These are phyloP conservation scores for Myxozyma geophila DNA, from an alignment of 805 yeast species.

Conservation along the genomic window DNA sequence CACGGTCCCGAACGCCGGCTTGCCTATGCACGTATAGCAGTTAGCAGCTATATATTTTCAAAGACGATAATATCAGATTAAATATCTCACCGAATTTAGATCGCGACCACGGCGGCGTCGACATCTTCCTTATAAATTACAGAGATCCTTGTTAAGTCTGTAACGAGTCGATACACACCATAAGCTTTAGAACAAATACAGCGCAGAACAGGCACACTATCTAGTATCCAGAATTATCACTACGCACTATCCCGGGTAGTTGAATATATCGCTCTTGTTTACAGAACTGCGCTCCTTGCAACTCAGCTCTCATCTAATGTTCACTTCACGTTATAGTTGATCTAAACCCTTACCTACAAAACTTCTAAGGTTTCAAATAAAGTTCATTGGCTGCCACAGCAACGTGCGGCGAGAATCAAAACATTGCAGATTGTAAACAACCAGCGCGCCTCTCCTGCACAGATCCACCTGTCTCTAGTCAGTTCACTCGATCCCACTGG, in stretches of 20 bases:
- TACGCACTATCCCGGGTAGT: too few relatives aligned
- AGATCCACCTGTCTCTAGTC: background rate
- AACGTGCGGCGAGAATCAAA: slow-evolving; percentile 12
- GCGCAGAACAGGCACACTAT: too few relatives aligned
- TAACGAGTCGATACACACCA: too few relatives aligned
- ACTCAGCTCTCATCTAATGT: too few relatives aligned
- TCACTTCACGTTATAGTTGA: too few relatives aligned
- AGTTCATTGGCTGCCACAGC: slow-evolving; percentile 3
- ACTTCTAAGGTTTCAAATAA: background rate
- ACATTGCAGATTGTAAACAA: slow-evolving; percentile 3
- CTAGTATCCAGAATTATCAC: too few relatives aligned
- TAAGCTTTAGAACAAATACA: too few relatives aligned
- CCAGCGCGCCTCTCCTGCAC: background rate
- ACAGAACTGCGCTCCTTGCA: too few relatives aligned
- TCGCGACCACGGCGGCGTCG: slow-evolving; percentile 12
- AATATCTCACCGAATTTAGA: slow-evolving; percentile 12
- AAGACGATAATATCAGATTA: background rate
- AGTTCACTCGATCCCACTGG: background rate
- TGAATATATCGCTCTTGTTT: too few relatives aligned
- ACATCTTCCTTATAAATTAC: slow-evolving; percentile 1
- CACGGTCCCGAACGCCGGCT: slow-evolving; percentile 16
- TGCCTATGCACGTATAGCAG: background rate
- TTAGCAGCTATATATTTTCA: background rate
- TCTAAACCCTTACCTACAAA: background rate
- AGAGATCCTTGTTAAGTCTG: too few relatives aligned